These are phyloP conservation scores for Myxozyma monticola DNA, from an alignment of 805 yeast species.

Conservation along the genomic window DNA sequence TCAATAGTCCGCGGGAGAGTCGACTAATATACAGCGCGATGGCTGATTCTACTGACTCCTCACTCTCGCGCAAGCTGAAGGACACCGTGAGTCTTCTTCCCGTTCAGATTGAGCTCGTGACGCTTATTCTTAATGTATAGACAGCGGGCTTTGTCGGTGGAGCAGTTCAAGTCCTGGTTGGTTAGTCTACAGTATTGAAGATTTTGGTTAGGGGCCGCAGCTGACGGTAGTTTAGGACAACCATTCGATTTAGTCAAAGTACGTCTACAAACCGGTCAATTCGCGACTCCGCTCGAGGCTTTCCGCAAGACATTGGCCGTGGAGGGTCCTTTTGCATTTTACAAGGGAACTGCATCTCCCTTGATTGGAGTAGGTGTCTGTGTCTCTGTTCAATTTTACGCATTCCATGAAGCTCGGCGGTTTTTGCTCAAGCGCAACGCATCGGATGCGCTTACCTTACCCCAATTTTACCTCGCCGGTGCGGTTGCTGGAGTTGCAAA, in stretches of 20 bases:
- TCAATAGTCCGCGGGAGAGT: too few species aligned
- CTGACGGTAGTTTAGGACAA: slow-evolving; percentile 22
- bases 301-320: slow-evolving; percentile 66
- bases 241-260: slow-evolving; percentile 67
- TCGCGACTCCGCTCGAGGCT: slow-evolving; percentile 68
- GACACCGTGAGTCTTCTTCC: slow-evolving; percentile 43
- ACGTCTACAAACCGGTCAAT: slow-evolving; percentile 79
- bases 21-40: background rate
- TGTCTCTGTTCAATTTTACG: slow-evolving; percentile 89
- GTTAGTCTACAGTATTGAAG: slow-evolving; percentile 48
- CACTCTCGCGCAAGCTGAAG: slow-evolving; percentile 48
- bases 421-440: slow-evolving; percentile 46
- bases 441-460: slow-evolving; percentile 47
- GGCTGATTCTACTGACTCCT: slow-evolving; percentile 26
- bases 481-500: slow-evolving; percentile 90
- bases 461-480: slow-evolving; percentile 84
- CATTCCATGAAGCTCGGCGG: slow-evolving; percentile 91
- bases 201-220: too few species aligned
- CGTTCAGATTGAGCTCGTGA: background rate
- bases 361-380: slow-evolving; percentile 59
- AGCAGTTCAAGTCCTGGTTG: slow-evolving; percentile 55
- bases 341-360: slow-evolving; percentile 93
- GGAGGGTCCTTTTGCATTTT: slow-evolving; percentile 87
- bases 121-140: slow-evolving; percentile 33
- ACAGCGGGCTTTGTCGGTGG: slow-evolving; percentile 58